Conservation (phyloP, 345 rosid species). For the Noccaea caerulescens region DNA sequence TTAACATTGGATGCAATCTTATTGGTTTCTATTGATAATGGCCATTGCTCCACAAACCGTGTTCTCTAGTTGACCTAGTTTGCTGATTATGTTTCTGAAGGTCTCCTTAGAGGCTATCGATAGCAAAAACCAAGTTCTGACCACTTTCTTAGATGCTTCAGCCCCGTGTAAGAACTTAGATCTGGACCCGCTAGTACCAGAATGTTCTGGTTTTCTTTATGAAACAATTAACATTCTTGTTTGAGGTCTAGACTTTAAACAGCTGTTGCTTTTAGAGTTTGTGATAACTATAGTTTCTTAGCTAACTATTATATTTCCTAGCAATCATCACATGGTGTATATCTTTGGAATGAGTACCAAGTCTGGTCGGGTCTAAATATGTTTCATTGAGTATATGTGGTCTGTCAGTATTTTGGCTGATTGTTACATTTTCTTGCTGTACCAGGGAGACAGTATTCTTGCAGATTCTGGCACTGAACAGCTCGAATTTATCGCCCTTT, state of each 20-base stretch:
- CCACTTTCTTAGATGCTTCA: constrained; percentile 2
- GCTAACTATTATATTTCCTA: neutral
- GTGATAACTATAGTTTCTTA: neutral
- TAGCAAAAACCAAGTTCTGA: constrained; percentile 11
- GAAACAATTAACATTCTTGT: neutral
- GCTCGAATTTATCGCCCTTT: constrained; percentile 95
- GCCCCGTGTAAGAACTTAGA: neutral
- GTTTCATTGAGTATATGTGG: neutral
- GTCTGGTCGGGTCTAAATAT: neutral
- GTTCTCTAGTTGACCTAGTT: neutral
- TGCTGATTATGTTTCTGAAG: constrained; percentile 4
- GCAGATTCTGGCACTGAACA: constrained; percentile 99
- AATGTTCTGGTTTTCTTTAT: constrained; percentile 10
- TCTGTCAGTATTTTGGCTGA: constrained; percentile 24
- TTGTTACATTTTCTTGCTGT: constrained; percentile 2
- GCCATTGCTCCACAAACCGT: constrained; percentile 4
- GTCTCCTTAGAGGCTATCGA: constrained; percentile 1
- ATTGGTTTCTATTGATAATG: neutral
- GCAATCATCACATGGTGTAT: neutral
- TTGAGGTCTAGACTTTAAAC: neutral
- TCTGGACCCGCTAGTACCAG: neutral
- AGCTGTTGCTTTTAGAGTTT: constrained; percentile 4
- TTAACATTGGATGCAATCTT: neutral
- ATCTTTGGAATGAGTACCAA: neutral
- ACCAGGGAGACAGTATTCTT: constrained; percentile 89